Evolutionary conservation across 1,284 basidiomycete species (phyloP), one percentile per base, ranked within the genome.

Genomic region (Acaromyces ingoldii): DNA sequence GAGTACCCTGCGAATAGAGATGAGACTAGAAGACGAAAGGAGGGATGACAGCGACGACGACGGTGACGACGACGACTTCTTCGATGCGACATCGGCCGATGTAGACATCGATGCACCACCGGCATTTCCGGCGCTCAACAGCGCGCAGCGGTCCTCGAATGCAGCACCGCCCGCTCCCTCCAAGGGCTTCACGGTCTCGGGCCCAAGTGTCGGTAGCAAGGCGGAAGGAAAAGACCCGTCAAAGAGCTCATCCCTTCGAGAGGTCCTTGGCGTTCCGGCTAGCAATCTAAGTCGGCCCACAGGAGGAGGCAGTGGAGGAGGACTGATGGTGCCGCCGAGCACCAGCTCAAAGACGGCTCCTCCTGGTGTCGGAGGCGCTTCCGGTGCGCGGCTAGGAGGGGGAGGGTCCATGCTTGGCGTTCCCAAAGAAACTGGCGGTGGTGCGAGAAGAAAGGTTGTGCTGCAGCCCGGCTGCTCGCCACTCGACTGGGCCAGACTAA

Each of bases 401-500:
- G 10, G 57, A 30, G 24, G 13, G 9, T 17, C n/a, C 10, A 26
- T 17, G 30, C n/a, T 2, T 26, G 9, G 15, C 9, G 13, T 21
- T 24, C 25, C 10, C 22, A 39, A 11, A 19, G 39, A 38, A 19
- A 38, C 46, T 7, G 46, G 33, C 9, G 46, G 21, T 13, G 33
- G 51, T 1, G 55, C 53, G 9, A 46, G 69, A 15, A 60, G 60
- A 26, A 96, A 93, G 77, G 91, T 97, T 2, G 88, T 85, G 0
- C 81, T 98, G 0, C 85, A 86, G 10, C 93, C 93, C 1, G 95
- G 95, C 2, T 89, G 87, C 77, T 88, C 89, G 61, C 85, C 91
- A 19, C 77, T 98, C 19, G 95, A 98, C 77, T 98, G 95, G 95
- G 92, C 91, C 1, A 84, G 82, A 39, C 43, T 19, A 28, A 36